Base-by-base conservation (phyloP, 345 rosid species). In the Zanthoxylum bungeanum region DNA sequence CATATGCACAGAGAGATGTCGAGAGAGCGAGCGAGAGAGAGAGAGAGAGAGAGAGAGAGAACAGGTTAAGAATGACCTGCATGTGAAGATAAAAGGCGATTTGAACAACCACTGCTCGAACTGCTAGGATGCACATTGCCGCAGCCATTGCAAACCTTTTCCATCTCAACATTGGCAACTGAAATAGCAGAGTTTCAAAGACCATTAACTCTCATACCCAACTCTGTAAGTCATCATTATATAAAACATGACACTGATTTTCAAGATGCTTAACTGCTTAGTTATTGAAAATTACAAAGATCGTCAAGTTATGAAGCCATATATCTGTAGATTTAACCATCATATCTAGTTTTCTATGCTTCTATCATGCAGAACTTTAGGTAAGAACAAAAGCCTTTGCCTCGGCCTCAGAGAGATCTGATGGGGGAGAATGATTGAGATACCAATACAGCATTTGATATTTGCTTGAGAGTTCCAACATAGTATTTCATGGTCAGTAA, bases 91-190 rank as follows among this genome's bases (percentile, higher is more conserved):
- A 94, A 76, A 94, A 94, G 52, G 97, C 96, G 36, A 94, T 81
- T 77, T 94, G 98, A 76, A 94, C 97, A 46, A 92, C 84, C 70
- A 94, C 93, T 9, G 98, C 98, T 37, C 97, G 89, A 36, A 94
- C 98, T 64, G 89, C 92, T 42, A 94, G 85, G 72, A 94, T 94
- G 86, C 98, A 94, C 89, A 94, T 76, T 2, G 98, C 98, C 24
- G 98, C 98, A 71, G 87, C 84, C 78, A 92, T 79, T 60, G 98
- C 98, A 81, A 81, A 94, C 81, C 91, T 85, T 83, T 94, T 94
- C 98, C 98, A 94, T 85, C 97, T 75, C 74, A 94, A 76, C 31
- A 94, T 72, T 24, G 97, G 98, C 80, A 94, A 72, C 98, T 94
- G 83, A 70, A 79, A 85, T 59, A 73, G 66, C 36, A 57, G 56